phyloP scores from a whole-genome alignment of 352 stramenopile genomes.

The Phytophthora macrochlamydospora region DNA sequence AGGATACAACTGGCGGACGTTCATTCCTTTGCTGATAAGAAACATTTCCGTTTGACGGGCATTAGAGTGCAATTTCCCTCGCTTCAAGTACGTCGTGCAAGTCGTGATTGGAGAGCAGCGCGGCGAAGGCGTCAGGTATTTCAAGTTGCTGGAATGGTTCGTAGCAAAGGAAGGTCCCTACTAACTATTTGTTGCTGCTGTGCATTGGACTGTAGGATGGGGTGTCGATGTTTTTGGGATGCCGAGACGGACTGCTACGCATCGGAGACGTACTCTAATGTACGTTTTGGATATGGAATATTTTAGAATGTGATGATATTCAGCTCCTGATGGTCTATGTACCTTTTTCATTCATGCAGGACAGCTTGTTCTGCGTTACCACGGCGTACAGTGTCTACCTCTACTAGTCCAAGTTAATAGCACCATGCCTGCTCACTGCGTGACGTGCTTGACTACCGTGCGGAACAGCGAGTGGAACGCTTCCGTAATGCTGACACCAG shows the following conservation, averaged over 20 bases:
- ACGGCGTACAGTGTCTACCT: constrained; percentile 91
- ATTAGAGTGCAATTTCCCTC: constrained; percentile 67
- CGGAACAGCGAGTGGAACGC: constrained; percentile 87
- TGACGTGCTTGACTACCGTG: constrained; percentile 52
- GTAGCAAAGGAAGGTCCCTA: not conserved
- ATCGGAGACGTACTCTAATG: constrained; percentile 90
- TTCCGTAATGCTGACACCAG: constrained; percentile 84
- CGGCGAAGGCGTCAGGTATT: constrained; percentile 81
- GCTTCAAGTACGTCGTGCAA: constrained; percentile 93
- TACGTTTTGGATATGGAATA: constrained; percentile 23
- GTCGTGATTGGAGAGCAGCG: constrained; percentile 91
- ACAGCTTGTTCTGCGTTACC: constrained; percentile 89
- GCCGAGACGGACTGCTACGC: constrained; percentile 89
- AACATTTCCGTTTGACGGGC: not conserved
- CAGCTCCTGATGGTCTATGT: not conserved
- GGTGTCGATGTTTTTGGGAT: constrained; percentile 91
- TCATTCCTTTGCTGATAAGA: not conserved
- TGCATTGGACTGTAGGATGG: constrained; percentile 59
- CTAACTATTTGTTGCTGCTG: not conserved
- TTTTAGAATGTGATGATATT: not conserved
- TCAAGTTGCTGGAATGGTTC: not conserved
- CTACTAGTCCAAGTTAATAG: constrained; percentile 51
- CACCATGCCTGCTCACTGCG: constrained; percentile 11
- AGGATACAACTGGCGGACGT: not conserved
- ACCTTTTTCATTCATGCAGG: constrained; percentile 40